These are phyloP conservation scores for Boletus rubropictus DNA, from an alignment of 768 basidiomycete species.

Conservation along the genomic window DNA sequence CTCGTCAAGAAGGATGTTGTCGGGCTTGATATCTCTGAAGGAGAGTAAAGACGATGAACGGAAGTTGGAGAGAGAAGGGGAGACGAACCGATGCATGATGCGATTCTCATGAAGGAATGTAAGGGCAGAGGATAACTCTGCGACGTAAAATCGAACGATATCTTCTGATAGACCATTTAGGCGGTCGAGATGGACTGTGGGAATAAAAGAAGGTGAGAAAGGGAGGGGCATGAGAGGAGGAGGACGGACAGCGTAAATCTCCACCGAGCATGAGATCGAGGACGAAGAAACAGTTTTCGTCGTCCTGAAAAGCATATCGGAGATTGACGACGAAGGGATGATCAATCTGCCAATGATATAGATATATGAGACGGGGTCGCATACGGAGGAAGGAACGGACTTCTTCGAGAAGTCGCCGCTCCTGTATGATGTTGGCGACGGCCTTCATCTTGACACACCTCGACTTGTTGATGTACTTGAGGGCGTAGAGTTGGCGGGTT, in stretches of 20 bases:
- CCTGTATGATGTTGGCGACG: conserved; percentile 95
- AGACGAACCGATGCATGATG: conserved; percentile 89
- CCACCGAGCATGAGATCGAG: conserved; percentile 96
- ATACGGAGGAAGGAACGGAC: conserved; percentile 36
- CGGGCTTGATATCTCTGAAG: conserved; percentile 87
- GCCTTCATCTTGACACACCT: conserved; percentile 99
- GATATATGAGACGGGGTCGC: background rate
- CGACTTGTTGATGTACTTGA: conserved; percentile 99
- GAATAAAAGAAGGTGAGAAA: background rate
- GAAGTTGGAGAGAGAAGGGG: background rate
- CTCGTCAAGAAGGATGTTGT: conserved; percentile 96
- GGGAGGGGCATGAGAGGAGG: background rate
- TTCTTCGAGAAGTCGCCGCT: conserved; percentile 92
- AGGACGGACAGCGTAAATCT: conserved; percentile 77
- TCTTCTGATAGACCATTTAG: conserved; percentile 70
- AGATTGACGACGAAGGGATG: conserved; percentile 93
- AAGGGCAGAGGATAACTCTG: conserved; percentile 83
- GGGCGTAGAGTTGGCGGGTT: conserved; percentile 90
- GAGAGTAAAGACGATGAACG: background rate
- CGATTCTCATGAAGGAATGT: conserved; percentile 86
- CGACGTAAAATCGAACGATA: conserved; percentile 81
- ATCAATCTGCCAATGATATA: conserved; percentile 60
- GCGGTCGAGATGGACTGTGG: conserved; percentile 80
- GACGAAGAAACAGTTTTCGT: conserved; percentile 98
- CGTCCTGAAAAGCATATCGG: conserved; percentile 95